Evolutionary conservation across 352 stramenopile species (phyloP).

Genomic region (Thalassiosira oceanica): DNA sequence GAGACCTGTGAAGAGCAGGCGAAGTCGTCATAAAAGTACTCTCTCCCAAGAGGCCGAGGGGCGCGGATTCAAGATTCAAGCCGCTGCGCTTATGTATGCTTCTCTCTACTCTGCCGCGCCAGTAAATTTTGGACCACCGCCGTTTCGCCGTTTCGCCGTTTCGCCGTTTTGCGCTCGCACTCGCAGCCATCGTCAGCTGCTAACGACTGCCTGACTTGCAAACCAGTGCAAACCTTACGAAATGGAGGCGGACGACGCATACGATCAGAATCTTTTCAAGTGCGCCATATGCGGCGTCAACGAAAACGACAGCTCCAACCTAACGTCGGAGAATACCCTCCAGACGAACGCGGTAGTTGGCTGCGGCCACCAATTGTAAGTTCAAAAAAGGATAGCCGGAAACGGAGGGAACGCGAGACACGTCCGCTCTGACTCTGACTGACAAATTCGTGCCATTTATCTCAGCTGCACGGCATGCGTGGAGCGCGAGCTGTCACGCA

Average conservation of each 20-base stretch:
- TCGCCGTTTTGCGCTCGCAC: no score
- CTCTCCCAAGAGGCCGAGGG: no score
- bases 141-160: no score
- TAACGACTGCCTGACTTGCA: no score
- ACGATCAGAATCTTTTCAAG: slow-evolving; percentile 70
- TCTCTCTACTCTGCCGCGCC: no score
- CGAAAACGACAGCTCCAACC: slow-evolving; percentile 74
- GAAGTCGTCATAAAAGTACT: no score
- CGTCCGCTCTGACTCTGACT: neutral
- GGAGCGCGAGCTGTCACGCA: slow-evolving; percentile 68
- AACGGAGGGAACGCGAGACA: neutral
- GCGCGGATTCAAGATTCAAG: no score
- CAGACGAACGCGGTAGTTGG: slow-evolving; percentile 74
- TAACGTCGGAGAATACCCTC: slow-evolving; percentile 68
- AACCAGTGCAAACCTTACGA: no score
- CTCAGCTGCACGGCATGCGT: slow-evolving; percentile 71
- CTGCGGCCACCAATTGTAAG: slow-evolving; percentile 79
- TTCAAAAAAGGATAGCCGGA: neutral
- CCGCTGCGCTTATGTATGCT: no score
- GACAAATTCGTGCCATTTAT: neutral
- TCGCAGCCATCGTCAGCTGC: no score
- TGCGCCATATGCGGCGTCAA: slow-evolving; percentile 72
- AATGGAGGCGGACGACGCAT: slow-evolving; percentile 50
- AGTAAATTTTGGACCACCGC: no score
- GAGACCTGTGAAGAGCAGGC: no score